Conservation (phyloP, 192 early-diverging fungal species). For the Geranomyces michiganensis region DNA sequence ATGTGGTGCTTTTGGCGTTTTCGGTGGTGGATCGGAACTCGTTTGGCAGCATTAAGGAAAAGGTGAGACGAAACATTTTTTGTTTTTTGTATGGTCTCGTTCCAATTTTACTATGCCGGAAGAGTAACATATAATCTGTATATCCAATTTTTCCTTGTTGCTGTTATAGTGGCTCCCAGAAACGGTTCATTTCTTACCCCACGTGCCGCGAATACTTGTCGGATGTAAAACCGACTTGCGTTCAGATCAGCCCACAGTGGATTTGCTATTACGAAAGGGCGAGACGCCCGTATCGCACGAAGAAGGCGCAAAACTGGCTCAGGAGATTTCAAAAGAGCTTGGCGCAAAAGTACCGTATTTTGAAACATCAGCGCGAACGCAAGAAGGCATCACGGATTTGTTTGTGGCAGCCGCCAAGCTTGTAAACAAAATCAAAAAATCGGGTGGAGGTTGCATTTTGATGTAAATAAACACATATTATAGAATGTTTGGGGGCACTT, state of each 20-base stretch:
- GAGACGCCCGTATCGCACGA: conserved; percentile 1
- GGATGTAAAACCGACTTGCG: conserved; percentile 50
- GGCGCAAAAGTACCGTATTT: conserved; percentile 62
- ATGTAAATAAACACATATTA: conserved; percentile 7
- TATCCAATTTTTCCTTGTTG: background rate
- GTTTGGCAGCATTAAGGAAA: conserved; percentile 79
- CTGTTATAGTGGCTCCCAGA: conserved; percentile 75
- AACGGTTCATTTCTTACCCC: conserved; percentile 78
- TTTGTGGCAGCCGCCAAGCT: conserved; percentile 68
- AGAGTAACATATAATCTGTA: no score
- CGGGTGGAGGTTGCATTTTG: conserved; percentile 2
- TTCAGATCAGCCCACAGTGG: conserved; percentile 37
- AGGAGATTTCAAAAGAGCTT: conserved; percentile 64
- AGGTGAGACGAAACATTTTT: conserved; percentile 43
- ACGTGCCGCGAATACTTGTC: conserved; percentile 78
- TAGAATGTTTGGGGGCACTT: background rate
- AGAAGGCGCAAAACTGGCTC: conserved; percentile 69
- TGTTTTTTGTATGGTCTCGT: conserved; percentile 53
- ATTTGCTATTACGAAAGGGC: conserved; percentile 29
- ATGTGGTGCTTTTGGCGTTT: conserved; percentile 68
- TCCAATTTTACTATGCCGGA: no score
- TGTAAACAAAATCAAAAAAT: conserved; percentile 14
- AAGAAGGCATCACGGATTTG: conserved; percentile 68
- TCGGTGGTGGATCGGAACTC: conserved; percentile 78
- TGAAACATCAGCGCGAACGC: conserved; percentile 80